Conservation (phyloP, 768 basidiomycete genomes). For the Infundibulicybe gibba region DNA sequence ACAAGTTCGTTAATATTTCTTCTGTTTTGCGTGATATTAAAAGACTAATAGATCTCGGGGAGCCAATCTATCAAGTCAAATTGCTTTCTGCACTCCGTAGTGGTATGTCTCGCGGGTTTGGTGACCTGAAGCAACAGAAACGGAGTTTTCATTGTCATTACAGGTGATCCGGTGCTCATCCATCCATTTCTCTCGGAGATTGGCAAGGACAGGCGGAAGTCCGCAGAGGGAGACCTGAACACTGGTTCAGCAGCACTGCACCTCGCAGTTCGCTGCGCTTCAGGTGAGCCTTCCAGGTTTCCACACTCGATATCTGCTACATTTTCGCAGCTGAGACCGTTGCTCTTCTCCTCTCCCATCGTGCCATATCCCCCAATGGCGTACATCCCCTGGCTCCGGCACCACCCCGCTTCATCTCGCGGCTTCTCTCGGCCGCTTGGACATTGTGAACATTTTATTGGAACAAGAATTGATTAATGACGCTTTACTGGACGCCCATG, state of each 20-base stretch:
- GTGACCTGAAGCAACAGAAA: neutral
- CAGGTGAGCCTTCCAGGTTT: conserved; percentile 40
- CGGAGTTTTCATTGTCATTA: neutral
- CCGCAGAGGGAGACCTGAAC: conserved; percentile 44
- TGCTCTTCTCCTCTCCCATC: conserved; percentile 61
- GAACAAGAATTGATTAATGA: conserved; percentile 83
- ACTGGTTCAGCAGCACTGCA: conserved; percentile 75
- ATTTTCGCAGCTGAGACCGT: conserved; percentile 58
- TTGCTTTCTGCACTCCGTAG: conserved; percentile 59
- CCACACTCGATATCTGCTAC: neutral
- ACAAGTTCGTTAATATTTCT: no score
- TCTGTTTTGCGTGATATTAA: no score
- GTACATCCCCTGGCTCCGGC: conserved; percentile 71
- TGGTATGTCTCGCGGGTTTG: conserved; percentile 37
- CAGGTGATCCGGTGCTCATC: conserved; percentile 77
- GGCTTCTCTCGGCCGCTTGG: conserved; percentile 66
- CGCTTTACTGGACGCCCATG: conserved; percentile 61
- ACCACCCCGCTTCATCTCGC: conserved; percentile 70
- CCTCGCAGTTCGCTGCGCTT: conserved; percentile 79
- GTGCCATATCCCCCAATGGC: conserved; percentile 77
- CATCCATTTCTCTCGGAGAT: conserved; percentile 81
- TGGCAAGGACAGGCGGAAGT: conserved; percentile 53
- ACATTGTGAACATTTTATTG: conserved; percentile 72
- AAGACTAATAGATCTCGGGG: conserved; percentile 9
- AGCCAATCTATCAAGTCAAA: conserved; percentile 63